A percentile compares a stretch with the other conserved stretches of the same genome.
Conservation (phyloP, 2,329 filamentous ascomycete species). For the Diplodia corticola region DNA sequence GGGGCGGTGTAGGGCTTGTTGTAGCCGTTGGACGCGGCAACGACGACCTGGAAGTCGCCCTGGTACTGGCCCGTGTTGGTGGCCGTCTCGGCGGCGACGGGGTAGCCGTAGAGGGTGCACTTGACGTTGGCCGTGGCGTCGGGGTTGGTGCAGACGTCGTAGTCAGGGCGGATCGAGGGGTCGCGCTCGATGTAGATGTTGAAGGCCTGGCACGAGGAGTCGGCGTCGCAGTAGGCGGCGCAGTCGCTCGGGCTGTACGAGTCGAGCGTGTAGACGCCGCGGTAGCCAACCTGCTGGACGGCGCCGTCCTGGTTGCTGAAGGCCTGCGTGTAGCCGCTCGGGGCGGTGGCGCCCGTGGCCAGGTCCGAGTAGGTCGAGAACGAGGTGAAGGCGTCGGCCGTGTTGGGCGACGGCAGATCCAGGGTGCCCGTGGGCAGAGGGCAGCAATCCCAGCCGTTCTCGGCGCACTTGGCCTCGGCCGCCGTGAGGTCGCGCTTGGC, state of each 20-base stretch:
- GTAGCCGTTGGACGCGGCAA: slow-evolving; percentile 29
- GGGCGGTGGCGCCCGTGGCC: neutral
- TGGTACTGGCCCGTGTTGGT: slow-evolving; percentile 32
- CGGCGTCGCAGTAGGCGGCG: slow-evolving; percentile 24
- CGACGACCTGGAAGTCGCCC: slow-evolving; percentile 27
- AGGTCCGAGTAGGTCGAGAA: neutral
- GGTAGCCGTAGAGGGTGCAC: slow-evolving; percentile 33
- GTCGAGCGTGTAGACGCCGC: slow-evolving; percentile 23
- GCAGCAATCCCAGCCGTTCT: slow-evolving; percentile 9
- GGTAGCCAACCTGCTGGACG: slow-evolving; percentile 24
- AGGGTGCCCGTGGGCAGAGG: neutral
- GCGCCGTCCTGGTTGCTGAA: slow-evolving; percentile 23
- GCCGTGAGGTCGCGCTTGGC: neutral
- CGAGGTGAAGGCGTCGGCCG: neutral
- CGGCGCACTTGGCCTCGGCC: neutral
- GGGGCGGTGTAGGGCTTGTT: slow-evolving; percentile 6
- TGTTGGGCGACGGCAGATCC: neutral
- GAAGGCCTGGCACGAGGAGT: slow-evolving; percentile 27
- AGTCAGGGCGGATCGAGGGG: slow-evolving; percentile 23
- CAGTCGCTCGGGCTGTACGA: slow-evolving; percentile 25
- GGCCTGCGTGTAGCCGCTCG: slow-evolving; percentile 19
- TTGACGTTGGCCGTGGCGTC: slow-evolving; percentile 30
- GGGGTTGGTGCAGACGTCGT: slow-evolving; percentile 23
- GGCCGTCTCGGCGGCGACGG: slow-evolving; percentile 29
- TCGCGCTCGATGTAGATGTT: slow-evolving; percentile 30